Percentiles rank a stretch among this genome's conserved stretches.
These are phyloP conservation scores for Niebla homalea DNA, from an alignment of 495 filamentous ascomycete genomes.

Conservation along the genomic window DNA sequence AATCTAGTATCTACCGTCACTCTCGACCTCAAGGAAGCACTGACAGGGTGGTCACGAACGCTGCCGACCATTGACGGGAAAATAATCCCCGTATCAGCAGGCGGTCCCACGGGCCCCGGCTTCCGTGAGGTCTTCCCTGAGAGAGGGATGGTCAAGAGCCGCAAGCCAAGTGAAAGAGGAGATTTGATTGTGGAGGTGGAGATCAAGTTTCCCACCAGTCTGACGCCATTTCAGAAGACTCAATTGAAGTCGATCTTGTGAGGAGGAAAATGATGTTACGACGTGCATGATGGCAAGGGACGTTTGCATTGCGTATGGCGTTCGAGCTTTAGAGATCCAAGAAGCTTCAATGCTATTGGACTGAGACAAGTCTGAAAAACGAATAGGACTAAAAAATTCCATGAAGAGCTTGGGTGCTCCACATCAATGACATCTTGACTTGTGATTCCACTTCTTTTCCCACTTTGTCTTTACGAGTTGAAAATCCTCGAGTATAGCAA, in stretches of 20 bases:
- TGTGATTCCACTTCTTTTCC: not conserved
- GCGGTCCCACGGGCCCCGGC: slow-evolving; percentile 74
- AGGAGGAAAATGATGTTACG: not conserved
- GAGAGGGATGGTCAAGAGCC: slow-evolving; percentile 83
- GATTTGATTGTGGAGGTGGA: slow-evolving; percentile 83
- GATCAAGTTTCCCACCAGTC: slow-evolving; percentile 70
- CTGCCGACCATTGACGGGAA: slow-evolving; percentile 90
- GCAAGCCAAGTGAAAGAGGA: slow-evolving; percentile 70
- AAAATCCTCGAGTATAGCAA: slow-evolving; percentile 93
- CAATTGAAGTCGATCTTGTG: slow-evolving; percentile 62
- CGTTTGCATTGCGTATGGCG: not conserved
- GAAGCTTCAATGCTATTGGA: not conserved
- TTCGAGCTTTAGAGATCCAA: not conserved
- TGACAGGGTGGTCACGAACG: slow-evolving; percentile 85
- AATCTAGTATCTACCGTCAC: slow-evolving; percentile 66
- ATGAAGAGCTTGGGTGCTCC: not conserved
- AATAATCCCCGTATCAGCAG: slow-evolving; percentile 57
- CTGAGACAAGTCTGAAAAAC: not conserved
- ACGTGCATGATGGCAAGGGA: slow-evolving; percentile 1
- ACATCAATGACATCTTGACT: not conserved
- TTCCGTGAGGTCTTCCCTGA: slow-evolving; percentile 67
- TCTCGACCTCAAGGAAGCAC: slow-evolving; percentile 84
- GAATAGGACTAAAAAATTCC: not conserved
- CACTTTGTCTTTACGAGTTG: slow-evolving; percentile 41
- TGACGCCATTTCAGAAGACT: slow-evolving; percentile 65